Base-by-base conservation (phyloP, 2,329 filamentous ascomycete genomes). In the Neurospora sp. region DNA sequence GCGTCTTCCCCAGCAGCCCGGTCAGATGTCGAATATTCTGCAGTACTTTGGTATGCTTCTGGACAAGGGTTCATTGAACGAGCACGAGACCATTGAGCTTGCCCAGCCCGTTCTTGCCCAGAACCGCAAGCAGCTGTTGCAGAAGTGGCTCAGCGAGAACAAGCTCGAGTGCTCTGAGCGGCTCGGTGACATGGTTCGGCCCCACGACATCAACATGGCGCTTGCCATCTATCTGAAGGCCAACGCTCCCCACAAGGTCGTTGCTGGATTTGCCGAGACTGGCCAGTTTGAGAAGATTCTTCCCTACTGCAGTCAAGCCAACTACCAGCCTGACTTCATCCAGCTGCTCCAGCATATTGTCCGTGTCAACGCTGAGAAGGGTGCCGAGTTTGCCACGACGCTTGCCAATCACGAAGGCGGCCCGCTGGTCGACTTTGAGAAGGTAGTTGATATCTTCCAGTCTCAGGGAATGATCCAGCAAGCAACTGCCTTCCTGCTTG, bases 1-100 rank as follows among this genome's bases (percentile, higher is more conserved):
- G 87, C 88, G 88, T 69, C 85, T 96, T 17, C 92, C 93, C 15
- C 87, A 90, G 72, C 88, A 92, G 75, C 90, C 90, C 40, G 92
- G 93, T 65, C 92, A 96, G 79, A 92, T 99, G 82, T 97, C 96
- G 1, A 90, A 93, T 75, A 97, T 97, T 71, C 86, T 99, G 68
- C 96, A 98, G 79, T 99, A 99, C 82, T 99, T 99, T 75, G 96
- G 96, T 72, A 93, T 97, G 88, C 86, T 99, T 62, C 86, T 99
- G 40, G 96, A 99, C 80, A 97, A 99, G 87, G 95, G 96, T 70
- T 88, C 88, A 37, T 84, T 99, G 66, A 99, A 99, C 83, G 89
- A 91, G 78, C 92, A 97, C 74, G 96, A 99, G 82, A 97, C 94
- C 66, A 84, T 99, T 46, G 96, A 99, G 83, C 86, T 99, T 72